Evolutionary conservation across 2,329 filamentous ascomycete species (phyloP).

Genomic region (Tolypocladium guangdongense): DNA sequence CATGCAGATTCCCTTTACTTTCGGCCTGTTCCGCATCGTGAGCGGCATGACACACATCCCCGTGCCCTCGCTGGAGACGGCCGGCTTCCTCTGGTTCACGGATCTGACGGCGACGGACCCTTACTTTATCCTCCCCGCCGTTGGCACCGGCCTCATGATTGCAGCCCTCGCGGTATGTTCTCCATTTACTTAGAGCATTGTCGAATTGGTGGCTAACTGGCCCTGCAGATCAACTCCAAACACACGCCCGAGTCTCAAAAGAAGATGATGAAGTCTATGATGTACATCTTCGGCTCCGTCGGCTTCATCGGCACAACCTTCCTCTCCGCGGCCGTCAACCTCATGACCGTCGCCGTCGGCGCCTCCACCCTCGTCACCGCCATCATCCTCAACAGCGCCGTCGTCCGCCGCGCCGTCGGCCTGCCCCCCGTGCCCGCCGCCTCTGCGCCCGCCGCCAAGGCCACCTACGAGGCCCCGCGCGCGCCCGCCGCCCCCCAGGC

Average conservation of each 20-base stretch:
- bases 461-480: constrained; percentile 25
- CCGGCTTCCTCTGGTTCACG: constrained; percentile 65
- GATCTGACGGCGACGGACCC: constrained; percentile 73
- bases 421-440: constrained; percentile 23
- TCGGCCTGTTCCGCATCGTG: constrained; percentile 70
- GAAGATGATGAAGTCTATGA: constrained; percentile 29
- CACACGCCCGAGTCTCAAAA: constrained; percentile 20
- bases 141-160: constrained; percentile 46
- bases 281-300: constrained; percentile 30
- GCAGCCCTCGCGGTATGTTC: constrained; percentile 39
- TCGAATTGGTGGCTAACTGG: not conserved
- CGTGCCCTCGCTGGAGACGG: constrained; percentile 64
- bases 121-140: constrained; percentile 59
- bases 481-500: constrained; percentile 6
- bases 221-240: constrained; percentile 22
- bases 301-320: constrained; percentile 34
- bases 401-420: constrained; percentile 25
- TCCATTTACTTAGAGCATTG: not conserved
- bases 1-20: constrained; percentile 54
- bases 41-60: constrained; percentile 66
- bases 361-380: constrained; percentile 25
- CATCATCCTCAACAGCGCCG: constrained; percentile 24
- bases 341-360: constrained; percentile 33
- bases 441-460: constrained; percentile 4
- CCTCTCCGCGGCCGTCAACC: constrained; percentile 36